phyloP scores from a whole-genome alignment of 768 basidiomycete genomes.

The Lentinula aciculospora region DNA sequence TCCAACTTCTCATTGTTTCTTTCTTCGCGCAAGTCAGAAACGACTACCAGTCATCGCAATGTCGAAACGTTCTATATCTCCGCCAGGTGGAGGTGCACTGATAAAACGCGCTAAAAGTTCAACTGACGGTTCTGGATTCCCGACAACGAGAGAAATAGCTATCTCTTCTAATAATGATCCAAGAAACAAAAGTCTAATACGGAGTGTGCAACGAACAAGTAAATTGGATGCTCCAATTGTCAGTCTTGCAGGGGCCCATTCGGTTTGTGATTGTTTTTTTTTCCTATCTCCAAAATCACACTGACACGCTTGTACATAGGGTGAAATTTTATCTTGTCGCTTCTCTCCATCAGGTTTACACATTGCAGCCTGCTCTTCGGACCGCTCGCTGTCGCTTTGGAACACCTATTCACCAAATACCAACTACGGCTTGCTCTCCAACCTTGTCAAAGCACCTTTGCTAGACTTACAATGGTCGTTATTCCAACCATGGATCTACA shows the following conservation, averaged over 20 bases:
- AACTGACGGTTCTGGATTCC: slow-evolving; percentile 26
- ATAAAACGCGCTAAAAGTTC: slow-evolving; percentile 58
- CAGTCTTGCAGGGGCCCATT: slow-evolving; percentile 81
- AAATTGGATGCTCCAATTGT: slow-evolving; percentile 92
- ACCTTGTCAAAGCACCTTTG: slow-evolving; percentile 85
- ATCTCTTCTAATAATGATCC: slow-evolving; percentile 76
- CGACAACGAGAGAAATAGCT: slow-evolving; percentile 52
- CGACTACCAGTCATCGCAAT: slow-evolving; percentile 24
- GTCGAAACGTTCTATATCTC: slow-evolving; percentile 69
- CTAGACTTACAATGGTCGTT: slow-evolving; percentile 91
- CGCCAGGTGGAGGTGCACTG: slow-evolving; percentile 47
- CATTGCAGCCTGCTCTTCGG: slow-evolving; percentile 88
- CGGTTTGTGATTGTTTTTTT: slow-evolving; percentile 41
- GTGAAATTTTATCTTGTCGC: slow-evolving; percentile 85
- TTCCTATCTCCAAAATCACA: neutral
- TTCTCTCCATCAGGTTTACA: slow-evolving; percentile 94
- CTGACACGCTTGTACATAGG: slow-evolving; percentile 29
- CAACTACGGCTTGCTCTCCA: slow-evolving; percentile 85
- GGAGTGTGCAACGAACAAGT: slow-evolving; percentile 89
- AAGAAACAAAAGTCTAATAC: slow-evolving; percentile 71
- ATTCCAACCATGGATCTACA: slow-evolving; percentile 65
- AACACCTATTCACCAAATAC: slow-evolving; percentile 87
- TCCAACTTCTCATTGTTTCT: neutral
- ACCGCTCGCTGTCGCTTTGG: slow-evolving; percentile 93
- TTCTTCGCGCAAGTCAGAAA: neutral